Evolutionary conservation across 805 yeast species (phyloP).

Genomic region (Candida lessepsii): DNA sequence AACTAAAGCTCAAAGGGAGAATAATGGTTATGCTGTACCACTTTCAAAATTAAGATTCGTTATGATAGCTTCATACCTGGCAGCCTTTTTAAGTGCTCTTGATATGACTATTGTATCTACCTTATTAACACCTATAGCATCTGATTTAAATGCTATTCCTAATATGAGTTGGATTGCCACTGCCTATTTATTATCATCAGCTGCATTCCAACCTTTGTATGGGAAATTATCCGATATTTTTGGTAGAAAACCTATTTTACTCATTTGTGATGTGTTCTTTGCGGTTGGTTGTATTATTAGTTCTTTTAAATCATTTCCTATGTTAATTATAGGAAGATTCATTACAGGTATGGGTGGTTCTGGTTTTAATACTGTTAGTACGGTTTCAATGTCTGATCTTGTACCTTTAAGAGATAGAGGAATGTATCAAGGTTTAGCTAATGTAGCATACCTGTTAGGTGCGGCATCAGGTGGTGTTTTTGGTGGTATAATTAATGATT

Average conservation of each 20-base stretch:
- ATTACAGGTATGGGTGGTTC: constrained; percentile 92
- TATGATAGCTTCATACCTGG: constrained; percentile 32
- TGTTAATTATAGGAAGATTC: constrained; percentile 59
- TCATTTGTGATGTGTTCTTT: constrained; percentile 55
- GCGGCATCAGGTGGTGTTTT: constrained; percentile 45
- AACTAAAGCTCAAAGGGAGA: constrained; percentile 12
- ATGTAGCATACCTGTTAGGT: constrained; percentile 74
- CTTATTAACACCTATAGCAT: constrained; percentile 60
- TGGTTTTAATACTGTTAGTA: constrained; percentile 72
- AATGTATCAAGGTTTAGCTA: constrained; percentile 77
- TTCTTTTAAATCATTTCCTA: constrained; percentile 46
- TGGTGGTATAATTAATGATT: constrained; percentile 56
- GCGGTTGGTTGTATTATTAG: constrained; percentile 56
- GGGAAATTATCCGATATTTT: constrained; percentile 73
- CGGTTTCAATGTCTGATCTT: constrained; percentile 74
- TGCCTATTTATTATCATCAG: constrained; percentile 62
- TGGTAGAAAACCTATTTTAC: constrained; percentile 56
- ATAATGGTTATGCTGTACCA: constrained; percentile 30
- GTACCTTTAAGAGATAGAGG: constrained; percentile 78
- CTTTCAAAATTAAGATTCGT: constrained; percentile 28
- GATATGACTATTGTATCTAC: constrained; percentile 72
- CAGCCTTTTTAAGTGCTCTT: constrained; percentile 58
- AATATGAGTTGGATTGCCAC: constrained; percentile 74
- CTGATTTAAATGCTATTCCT: constrained; percentile 63
- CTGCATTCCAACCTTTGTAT: constrained; percentile 71